These are phyloP conservation scores for Chlamydomonas sp. DNA, from an alignment of 139 green algal species.

Conservation along the genomic window DNA sequence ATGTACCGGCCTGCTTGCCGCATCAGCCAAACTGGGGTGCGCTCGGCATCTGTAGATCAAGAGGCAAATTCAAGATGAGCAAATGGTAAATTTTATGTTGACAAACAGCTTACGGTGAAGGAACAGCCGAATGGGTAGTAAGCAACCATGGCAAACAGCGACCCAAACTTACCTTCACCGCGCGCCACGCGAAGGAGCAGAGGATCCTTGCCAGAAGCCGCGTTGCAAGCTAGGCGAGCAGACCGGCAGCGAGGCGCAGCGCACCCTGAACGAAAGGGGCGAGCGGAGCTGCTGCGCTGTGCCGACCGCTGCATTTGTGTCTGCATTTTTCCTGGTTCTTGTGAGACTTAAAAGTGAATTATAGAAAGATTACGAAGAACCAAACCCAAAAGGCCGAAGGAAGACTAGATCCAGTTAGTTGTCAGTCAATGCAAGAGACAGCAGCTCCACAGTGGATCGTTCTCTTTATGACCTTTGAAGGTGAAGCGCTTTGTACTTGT, in stretches of 20 bases:
- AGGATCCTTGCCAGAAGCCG: constrained; percentile 65
- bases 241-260: neutral
- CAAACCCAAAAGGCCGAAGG: too few relatives aligned
- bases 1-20: constrained; percentile 99
- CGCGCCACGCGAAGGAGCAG: constrained; percentile 89
- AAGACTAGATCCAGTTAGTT: too few relatives aligned
- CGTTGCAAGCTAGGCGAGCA: neutral
- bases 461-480: neutral
- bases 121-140: too few relatives aligned
- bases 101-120: too few relatives aligned
- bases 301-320: too few relatives aligned
- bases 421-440: too few relatives aligned
- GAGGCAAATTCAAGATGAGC: neutral
- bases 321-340: too few relatives aligned
- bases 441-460: neutral
- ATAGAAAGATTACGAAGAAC: too few relatives aligned
- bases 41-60: constrained; percentile 83
- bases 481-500: too few relatives aligned
- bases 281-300: too few relatives aligned
- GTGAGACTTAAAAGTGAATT: too few relatives aligned
- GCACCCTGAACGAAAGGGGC: neutral
- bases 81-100: too few relatives aligned
- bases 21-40: constrained; percentile 99
- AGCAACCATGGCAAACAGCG: neutral
- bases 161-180: constrained; percentile 77